Evolutionary conservation across 202 grass and related monocot species (phyloP).

Genomic region (Dendrocalamus latiflorus): DNA sequence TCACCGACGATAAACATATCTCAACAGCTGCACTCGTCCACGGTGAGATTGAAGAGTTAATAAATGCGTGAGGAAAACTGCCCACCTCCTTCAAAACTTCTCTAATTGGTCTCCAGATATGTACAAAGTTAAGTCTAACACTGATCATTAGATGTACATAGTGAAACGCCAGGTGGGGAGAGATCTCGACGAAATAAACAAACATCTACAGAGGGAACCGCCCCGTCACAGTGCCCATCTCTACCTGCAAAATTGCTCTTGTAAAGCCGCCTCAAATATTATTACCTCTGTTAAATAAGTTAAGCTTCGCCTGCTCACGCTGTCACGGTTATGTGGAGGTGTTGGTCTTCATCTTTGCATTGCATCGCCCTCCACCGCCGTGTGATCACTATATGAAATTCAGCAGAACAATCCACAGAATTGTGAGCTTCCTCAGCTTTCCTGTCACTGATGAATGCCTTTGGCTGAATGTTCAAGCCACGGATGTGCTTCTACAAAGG

Average conservation of each 20-base stretch:
- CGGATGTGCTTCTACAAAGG: not conserved
- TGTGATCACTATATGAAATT: not conserved
- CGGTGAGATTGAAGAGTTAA: not conserved
- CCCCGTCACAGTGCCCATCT: slow-evolving; percentile 9
- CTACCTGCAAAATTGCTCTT: slow-evolving; percentile 50
- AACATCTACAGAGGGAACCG: slow-evolving; percentile 27
- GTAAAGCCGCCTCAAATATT: not conserved
- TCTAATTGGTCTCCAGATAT: slow-evolving; percentile 34
- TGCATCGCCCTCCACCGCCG: not conserved
- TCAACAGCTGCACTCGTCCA: not conserved
- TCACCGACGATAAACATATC: not conserved
- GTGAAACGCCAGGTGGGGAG: slow-evolving; percentile 9
- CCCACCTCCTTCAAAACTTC: slow-evolving; percentile 23
- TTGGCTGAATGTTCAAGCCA: slow-evolving; percentile 15
- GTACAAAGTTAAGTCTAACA: slow-evolving; percentile 29
- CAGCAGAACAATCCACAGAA: not conserved
- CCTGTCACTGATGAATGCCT: slow-evolving; percentile 4
- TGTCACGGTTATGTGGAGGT: not conserved
- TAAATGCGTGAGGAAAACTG: not conserved
- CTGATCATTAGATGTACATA: slow-evolving; percentile 31
- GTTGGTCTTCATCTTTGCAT: slow-evolving; percentile 1
- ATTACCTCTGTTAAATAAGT: not conserved
- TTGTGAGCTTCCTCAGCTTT: not conserved
- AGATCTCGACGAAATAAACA: slow-evolving; percentile 10
- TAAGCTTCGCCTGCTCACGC: not conserved